Percentiles rank a stretch among this genome's conserved stretches.
Conservation (phyloP, 257 asterid species). For the Solanum bulbocastanum region DNA sequence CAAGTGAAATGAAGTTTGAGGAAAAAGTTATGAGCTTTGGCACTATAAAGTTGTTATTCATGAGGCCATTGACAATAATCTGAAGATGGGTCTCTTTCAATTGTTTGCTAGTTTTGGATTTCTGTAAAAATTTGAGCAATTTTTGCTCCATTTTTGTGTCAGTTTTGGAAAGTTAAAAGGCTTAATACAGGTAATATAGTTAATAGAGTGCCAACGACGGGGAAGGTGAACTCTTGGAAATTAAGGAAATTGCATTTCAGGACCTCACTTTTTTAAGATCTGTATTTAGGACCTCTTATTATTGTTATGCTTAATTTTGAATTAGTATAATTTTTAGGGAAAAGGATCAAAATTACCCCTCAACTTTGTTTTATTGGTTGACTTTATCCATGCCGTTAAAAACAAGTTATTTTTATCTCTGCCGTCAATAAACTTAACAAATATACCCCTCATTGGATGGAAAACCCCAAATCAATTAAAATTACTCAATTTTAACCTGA, state of each 20-base stretch:
- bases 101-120: conserved; percentile 22
- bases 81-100: conserved; percentile 44
- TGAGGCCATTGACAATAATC: conserved; percentile 29
- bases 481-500: too few species aligned
- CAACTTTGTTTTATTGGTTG: too few species aligned
- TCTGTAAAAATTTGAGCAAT: conserved; percentile 20
- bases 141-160: conserved; percentile 29
- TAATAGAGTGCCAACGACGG: not conserved
- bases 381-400: too few species aligned
- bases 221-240: not conserved
- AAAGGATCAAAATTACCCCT: too few species aligned
- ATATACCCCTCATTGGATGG: too few species aligned
- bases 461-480: too few species aligned
- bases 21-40: conserved; percentile 27
- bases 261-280: not conserved
- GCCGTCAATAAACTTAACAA: too few species aligned
- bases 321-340: not conserved
- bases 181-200: not conserved
- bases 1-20: conserved; percentile 28
- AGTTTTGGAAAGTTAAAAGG: not conserved
- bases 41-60: conserved; percentile 23
- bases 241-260: not conserved
- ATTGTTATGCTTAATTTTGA: not conserved
- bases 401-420: too few species aligned
- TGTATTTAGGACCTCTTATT: not conserved